These are phyloP conservation scores for Iberis pinnata DNA, from an alignment of 345 rosid genomes.

Conservation along the genomic window DNA sequence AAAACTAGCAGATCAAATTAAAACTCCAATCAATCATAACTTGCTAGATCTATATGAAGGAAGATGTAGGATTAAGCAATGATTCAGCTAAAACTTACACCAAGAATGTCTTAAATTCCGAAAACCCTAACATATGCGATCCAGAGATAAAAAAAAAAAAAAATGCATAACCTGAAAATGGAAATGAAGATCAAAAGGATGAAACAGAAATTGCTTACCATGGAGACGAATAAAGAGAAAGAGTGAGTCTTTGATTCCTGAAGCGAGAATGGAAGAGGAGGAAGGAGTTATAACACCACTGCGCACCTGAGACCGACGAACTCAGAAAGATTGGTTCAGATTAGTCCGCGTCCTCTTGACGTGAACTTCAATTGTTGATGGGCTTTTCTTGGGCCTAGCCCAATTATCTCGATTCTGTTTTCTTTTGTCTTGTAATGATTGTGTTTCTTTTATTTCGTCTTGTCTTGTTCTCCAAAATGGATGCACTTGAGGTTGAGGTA, in stretches of 20 bases:
- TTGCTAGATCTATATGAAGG: slow-evolving; percentile 13
- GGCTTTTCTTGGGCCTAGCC: slow-evolving; percentile 5
- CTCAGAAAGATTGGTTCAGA: slow-evolving; percentile 19
- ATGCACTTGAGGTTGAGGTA: too few relatives aligned
- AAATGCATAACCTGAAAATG: slow-evolving; percentile 18
- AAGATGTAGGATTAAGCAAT: slow-evolving; percentile 2
- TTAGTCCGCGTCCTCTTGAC: slow-evolving; percentile 20
- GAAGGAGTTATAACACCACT: slow-evolving; percentile 2
- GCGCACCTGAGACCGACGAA: slow-evolving; percentile 29
- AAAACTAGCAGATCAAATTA: slow-evolving; percentile 21
- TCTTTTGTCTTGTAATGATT: too few relatives aligned
- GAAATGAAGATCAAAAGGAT: slow-evolving; percentile 12
- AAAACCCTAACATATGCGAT: slow-evolving; percentile 29
- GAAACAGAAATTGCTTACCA: slow-evolving; percentile 21
- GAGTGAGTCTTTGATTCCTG: neutral
- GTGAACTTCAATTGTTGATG: neutral
- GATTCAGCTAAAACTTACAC: neutral
- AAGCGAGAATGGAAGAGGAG: slow-evolving; percentile 2
- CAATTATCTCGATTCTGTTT: neutral
- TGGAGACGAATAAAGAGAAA: slow-evolving; percentile 9
- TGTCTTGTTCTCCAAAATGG: too few relatives aligned
- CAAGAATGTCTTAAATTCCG: slow-evolving; percentile 6
- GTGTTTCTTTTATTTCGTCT: too few relatives aligned
- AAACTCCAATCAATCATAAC: slow-evolving; percentile 18
- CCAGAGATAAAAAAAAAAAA: too few relatives aligned